A percentile compares a stretch with the other conserved stretches of the same genome.
Evolutionary conservation across 257 asterid genomes (phyloP).

Genomic region (Fraxinus anomala): DNA sequence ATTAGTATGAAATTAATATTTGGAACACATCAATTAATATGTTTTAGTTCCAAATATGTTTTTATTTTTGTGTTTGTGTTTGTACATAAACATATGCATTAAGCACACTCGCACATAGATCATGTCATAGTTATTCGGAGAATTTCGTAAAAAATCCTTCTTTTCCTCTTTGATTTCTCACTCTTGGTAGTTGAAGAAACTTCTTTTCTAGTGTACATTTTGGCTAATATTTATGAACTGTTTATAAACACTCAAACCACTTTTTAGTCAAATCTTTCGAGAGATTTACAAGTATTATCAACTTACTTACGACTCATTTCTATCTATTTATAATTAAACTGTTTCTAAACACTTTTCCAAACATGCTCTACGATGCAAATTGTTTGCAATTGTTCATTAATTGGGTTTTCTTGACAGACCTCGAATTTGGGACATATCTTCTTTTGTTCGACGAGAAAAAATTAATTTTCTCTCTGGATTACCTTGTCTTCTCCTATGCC

Average conservation of each 20-base stretch:
- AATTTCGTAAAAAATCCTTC: neutral
- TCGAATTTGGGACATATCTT: conserved; percentile 44
- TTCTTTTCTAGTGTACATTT: neutral
- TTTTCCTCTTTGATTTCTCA: neutral
- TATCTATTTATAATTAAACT: too few relatives aligned
- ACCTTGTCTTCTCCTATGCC: conserved; percentile 42
- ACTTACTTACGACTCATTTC: too few relatives aligned
- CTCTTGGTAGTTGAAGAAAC: neutral
- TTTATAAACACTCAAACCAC: too few relatives aligned
- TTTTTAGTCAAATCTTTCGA: too few relatives aligned
- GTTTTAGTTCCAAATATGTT: neutral
- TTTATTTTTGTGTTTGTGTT: neutral
- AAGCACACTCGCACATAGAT: neutral
- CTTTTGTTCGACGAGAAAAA: conserved; percentile 33
- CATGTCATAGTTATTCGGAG: neutral
- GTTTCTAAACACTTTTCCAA: too few relatives aligned
- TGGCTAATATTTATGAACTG: too few relatives aligned
- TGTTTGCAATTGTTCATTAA: conserved; percentile 5
- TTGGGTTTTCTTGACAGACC: conserved; percentile 43
- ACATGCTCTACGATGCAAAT: neutral
- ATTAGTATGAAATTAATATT: neutral
- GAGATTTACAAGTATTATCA: too few relatives aligned
- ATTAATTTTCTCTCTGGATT: conserved; percentile 33
- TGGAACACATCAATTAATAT: neutral
- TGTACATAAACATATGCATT: neutral